Base-by-base conservation (phyloP, 306 rosid species). In the Vicia sativa region DNA sequence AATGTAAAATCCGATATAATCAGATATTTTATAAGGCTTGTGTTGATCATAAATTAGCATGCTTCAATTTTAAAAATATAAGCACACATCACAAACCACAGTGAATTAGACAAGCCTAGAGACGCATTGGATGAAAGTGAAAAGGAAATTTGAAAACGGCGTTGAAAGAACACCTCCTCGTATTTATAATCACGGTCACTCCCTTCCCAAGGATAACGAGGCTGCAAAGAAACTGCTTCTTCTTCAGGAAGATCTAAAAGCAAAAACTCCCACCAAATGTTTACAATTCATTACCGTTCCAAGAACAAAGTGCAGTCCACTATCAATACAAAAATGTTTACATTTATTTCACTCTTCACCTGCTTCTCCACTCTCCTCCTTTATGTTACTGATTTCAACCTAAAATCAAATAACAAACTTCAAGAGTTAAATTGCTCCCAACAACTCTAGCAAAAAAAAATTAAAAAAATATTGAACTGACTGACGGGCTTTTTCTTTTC, bases 401-500 rank as follows among this genome's bases (percentile, higher is more conserved):
- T 95, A 74, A 6, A 82, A 80, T 64, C 46, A 66, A 53, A 65
- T 39, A 72, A 25, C 58, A 69, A 63, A 26, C 46, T 52, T 42
- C 28, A 79, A 54, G 29, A 39, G 25, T 61, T 23, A 70, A 38
- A 65, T 37, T 72, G 21, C 52, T 50, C 64, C 54, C 64, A 9
- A 74, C 57, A 74, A 59, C 54, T 42, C 46, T 11, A 73, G 62
- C 26, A n/a, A n/a, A n/a, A 63, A 21, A 28, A 16, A n/a, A n/a
- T n/a, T n/a, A n/a, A 16, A 31, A 79, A 49, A 58, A 26, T 26
- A 31, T 28, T 12, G 4, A 39, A 25, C 42, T 21, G 11, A 77
- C 96, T 69, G 74, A 93, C 98, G 10, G 77, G 89, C 84, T 90
- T 91, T 84, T 93, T 93, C 87, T 93, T 93, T 73, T 93, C 90